Base-by-base conservation (phyloP, 306 rosid species). In the Casuarina glauca region DNA sequence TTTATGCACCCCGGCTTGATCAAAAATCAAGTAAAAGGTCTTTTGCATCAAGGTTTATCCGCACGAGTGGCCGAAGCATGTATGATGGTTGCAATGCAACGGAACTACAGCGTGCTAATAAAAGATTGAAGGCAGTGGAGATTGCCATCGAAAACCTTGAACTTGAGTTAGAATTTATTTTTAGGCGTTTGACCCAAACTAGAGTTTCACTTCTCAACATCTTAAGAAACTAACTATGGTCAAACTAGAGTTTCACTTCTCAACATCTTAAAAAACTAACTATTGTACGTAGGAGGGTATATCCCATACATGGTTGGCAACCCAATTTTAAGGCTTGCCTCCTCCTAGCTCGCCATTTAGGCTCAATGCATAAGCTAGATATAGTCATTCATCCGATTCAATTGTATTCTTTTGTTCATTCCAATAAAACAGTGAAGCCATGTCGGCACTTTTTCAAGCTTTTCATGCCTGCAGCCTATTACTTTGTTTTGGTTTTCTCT, bases 181-280 rank as follows among this genome's bases (percentile, higher is more conserved):
- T 87, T 26, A 88, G 93, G 70, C 89, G 93, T 77, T 87, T 90
- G 86, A 90, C 85, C 69, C 86, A 85, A 74, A 88, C 91, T 17
- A 85, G 90, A 54, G 91, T 85, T 61, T 83, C 89, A 52, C 96
- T 90, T 49, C 93, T 88, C 73, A 85, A 88, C 73, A 84, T 87
- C 49, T 90, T 84, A 26, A 86, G 87, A 74, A 88, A 57, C 41
- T 76, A 76, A 48, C 52, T 75, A 20, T 26, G 32, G 32, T 26
- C 86, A 87, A 74, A 88, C 91, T 17, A 85, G 91, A 54, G 91
- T 85, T 61, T 83, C 89, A 52, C 96, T 90, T 49, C 93, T 88
- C 73, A 85, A 88, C 73, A 84, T 87, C 49, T 90, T 84, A 26
- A 86, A 86, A 74, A 88, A 57, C 32, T 76, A 76, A 41, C 52